Evolutionary conservation across 768 basidiomycete genomes (phyloP).

Genomic region (Serendipita sp.): DNA sequence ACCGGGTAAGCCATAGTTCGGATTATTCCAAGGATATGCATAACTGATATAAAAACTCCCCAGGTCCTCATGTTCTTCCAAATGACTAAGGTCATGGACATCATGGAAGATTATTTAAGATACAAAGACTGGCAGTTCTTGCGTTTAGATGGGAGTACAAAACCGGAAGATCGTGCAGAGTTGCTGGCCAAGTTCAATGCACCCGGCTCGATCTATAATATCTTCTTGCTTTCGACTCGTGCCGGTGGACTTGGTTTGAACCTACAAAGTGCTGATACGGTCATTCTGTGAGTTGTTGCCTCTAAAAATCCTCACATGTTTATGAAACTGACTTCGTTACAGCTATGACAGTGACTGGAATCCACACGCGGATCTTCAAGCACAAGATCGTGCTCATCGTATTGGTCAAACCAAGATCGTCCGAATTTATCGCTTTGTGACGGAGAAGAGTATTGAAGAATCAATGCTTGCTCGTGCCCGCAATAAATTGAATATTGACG

Average conservation of each 20-base stretch:
- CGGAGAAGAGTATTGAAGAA: slow-evolving; percentile 96
- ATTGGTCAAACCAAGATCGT: slow-evolving; percentile 99
- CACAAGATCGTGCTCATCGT: slow-evolving; percentile 98
- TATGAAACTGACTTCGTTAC: slow-evolving; percentile 3
- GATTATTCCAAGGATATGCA: not conserved
- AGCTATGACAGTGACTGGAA: slow-evolving; percentile 47
- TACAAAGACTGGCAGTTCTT: slow-evolving; percentile 75
- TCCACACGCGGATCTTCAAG: slow-evolving; percentile 96
- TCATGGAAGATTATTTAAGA: slow-evolving; percentile 89
- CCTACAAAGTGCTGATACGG: slow-evolving; percentile 89
- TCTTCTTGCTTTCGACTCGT: slow-evolving; percentile 87
- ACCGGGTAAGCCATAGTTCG: slow-evolving; percentile 41
- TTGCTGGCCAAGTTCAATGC: slow-evolving; percentile 81
- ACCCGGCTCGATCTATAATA: slow-evolving; percentile 68
- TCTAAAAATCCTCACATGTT: not conserved
- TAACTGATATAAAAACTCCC: not conserved
- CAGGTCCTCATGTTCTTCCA: slow-evolving; percentile 99
- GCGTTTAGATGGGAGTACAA: slow-evolving; percentile 90
- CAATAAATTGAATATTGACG: slow-evolving; percentile 94
- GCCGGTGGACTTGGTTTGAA: slow-evolving; percentile 91
- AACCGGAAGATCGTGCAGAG: slow-evolving; percentile 83
- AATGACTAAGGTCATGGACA: slow-evolving; percentile 99
- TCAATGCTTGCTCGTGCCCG: slow-evolving; percentile 91
- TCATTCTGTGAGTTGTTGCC: slow-evolving; percentile 57
- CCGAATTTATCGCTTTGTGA: slow-evolving; percentile 89